Conservation (phyloP, 2,329 filamentous ascomycete species). For the Verticillium albo-atrum region DNA sequence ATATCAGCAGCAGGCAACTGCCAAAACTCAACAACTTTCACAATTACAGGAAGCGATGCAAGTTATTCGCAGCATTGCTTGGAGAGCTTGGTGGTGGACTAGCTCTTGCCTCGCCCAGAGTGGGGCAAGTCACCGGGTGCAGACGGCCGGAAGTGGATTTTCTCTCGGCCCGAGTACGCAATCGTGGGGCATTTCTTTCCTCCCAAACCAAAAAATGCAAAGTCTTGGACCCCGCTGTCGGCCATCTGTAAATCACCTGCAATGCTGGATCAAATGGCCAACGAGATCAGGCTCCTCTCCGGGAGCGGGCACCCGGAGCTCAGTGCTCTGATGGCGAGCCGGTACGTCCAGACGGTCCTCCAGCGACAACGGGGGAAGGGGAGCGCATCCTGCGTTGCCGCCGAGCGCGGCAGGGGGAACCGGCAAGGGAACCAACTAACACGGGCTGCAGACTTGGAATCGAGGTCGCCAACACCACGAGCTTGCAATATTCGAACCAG, state of each 20-base stretch:
- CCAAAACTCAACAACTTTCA: too few relatives aligned
- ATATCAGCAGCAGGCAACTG: too few relatives aligned
- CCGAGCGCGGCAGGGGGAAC: background rate
- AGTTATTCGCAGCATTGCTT: too few relatives aligned
- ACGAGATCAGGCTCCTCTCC: constrained; percentile 32
- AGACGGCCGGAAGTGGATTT: background rate
- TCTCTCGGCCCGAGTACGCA: background rate
- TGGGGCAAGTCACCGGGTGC: background rate
- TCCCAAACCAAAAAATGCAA: background rate
- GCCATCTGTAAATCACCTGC: constrained; percentile 2
- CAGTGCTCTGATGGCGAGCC: constrained; percentile 23
- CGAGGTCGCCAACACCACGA: constrained; percentile 63
- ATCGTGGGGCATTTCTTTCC: background rate
- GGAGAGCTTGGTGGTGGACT: too few relatives aligned
- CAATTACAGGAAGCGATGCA: too few relatives aligned
- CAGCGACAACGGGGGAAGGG: background rate
- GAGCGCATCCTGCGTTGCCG: too few relatives aligned
- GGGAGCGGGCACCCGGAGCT: constrained; percentile 28
- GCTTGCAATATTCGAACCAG: constrained; percentile 72
- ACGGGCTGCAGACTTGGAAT: constrained; percentile 51
- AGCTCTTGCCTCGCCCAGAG: background rate
- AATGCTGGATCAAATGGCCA: constrained; percentile 22
- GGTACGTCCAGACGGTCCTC: constrained; percentile 11
- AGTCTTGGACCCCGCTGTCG: background rate
- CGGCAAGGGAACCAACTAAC: background rate